These are phyloP conservation scores for Syncephalastrum monosporum DNA, from an alignment of 371 early-diverging fungal genomes.

Conservation along the genomic window DNA sequence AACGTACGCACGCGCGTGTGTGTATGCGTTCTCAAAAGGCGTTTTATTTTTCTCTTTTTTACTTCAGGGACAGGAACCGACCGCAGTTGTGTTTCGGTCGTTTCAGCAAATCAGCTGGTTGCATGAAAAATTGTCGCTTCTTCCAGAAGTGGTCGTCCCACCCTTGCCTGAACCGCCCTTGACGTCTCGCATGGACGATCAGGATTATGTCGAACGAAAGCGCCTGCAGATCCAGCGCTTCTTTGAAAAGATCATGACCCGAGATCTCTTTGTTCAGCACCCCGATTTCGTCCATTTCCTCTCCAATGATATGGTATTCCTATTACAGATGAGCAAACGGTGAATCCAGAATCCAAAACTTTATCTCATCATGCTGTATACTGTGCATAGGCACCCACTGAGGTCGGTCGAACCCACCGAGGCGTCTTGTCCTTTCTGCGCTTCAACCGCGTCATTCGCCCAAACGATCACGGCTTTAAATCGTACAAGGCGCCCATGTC, in stretches of 20 bases:
- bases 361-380: not conserved
- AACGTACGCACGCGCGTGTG: too few species aligned
- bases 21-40: not conserved
- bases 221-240: slow-evolving; percentile 55
- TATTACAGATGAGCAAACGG: too few species aligned
- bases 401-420: slow-evolving; percentile 34
- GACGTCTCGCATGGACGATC: slow-evolving; percentile 52
- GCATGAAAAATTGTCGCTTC: slow-evolving; percentile 42
- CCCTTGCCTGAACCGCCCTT: slow-evolving; percentile 57
- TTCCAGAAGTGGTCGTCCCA: slow-evolving; percentile 48
- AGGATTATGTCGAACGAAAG: slow-evolving; percentile 63
- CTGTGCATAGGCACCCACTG: slow-evolving; percentile 32
- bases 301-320: slow-evolving; percentile 59
- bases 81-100: slow-evolving; percentile 44
- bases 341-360: not conserved
- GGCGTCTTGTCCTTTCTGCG: slow-evolving; percentile 47
- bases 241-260: slow-evolving; percentile 43
- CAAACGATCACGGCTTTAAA: slow-evolving; percentile 53
- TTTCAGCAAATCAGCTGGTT: slow-evolving; percentile 64
- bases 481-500: slow-evolving; percentile 54
- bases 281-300: slow-evolving; percentile 52
- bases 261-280: slow-evolving; percentile 42
- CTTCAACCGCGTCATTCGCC: slow-evolving; percentile 52
- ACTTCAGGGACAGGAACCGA: too few species aligned
- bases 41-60: slow-evolving; percentile 3